Evolutionary conservation across 106 monocot species (phyloP).

Genomic region (Acorus calamus): DNA sequence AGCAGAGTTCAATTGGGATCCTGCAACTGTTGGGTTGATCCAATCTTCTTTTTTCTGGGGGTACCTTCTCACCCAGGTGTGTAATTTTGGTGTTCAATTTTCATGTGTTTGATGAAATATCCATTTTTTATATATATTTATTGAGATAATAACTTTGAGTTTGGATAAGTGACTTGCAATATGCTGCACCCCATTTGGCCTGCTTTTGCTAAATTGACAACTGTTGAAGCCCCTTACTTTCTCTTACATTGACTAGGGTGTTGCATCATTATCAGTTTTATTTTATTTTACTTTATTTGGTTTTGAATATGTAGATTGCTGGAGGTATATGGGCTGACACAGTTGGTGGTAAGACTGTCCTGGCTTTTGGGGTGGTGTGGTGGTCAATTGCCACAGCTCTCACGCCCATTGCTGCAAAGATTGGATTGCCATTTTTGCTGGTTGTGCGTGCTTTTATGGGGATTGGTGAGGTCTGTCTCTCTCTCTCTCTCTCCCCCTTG

Average conservation of each 20-base stretch:
- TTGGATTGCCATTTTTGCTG: constrained; percentile 77
- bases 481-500: not conserved
- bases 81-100: not conserved
- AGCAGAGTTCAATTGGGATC: constrained; percentile 65
- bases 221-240: no score
- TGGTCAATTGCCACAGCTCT: constrained; percentile 83
- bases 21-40: constrained; percentile 78
- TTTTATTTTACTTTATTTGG: not conserved
- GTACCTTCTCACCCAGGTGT: constrained; percentile 90
- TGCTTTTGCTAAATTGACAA: no score
- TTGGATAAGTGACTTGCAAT: no score
- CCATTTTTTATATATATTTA: no score
- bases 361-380: constrained; percentile 83
- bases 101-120: no score
- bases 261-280: not conserved
- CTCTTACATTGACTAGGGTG: not conserved
- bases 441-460: constrained; percentile 87
- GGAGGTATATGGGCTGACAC: constrained; percentile 95
- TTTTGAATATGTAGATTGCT: constrained; percentile 44
- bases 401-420: constrained; percentile 74
- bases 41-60: constrained; percentile 98
- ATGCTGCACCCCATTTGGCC: no score
- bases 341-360: constrained; percentile 74
- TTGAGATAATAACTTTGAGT: no score
- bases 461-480: constrained; percentile 64